Conservation (phyloP, 225 moss, liverwort and hornwort genomes). For the Sphagnum tenellum region DNA sequence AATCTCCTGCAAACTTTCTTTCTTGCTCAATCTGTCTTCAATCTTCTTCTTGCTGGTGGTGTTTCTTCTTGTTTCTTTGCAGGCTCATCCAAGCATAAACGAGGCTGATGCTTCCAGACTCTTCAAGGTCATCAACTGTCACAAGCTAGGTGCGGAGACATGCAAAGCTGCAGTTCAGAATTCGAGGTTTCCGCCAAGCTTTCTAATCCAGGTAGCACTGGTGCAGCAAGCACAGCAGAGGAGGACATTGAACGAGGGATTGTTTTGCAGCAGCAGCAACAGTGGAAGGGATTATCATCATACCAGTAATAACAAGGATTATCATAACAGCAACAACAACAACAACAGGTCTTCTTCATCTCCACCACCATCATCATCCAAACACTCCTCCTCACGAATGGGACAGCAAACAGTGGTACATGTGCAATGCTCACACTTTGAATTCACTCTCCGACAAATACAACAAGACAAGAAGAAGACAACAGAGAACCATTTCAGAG, state of each 20-base stretch:
- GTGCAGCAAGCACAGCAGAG: constrained; percentile 38
- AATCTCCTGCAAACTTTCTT: too few species aligned
- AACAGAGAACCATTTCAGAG: too few species aligned
- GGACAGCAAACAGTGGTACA: constrained; percentile 73
- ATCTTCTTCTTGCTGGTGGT: background rate
- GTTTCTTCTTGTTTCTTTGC: background rate
- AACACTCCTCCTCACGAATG: constrained; percentile 13
- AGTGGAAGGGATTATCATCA: constrained; percentile 19
- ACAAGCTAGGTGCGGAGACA: constrained; percentile 68
- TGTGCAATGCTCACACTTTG: constrained; percentile 81
- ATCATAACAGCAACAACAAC: too few species aligned
- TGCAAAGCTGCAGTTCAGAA: constrained; percentile 75
- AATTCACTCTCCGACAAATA: constrained; percentile 68
- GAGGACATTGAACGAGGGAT: too few species aligned
- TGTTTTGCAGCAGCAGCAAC: background rate
- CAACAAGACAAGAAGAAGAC: constrained; percentile 36
- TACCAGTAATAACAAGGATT: too few species aligned
- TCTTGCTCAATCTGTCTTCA: background rate
- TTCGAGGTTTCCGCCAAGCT: constrained; percentile 73
- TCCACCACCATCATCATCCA: constrained; percentile 20
- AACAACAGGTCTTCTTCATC: constrained; percentile 12
- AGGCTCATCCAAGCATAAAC: constrained; percentile 78
- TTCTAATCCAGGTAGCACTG: constrained; percentile 71
- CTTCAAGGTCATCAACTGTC: constrained; percentile 72
- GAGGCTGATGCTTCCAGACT: constrained; percentile 64